Conservation (phyloP, 495 filamentous ascomycete genomes). For the Xylaria grammica region DNA sequence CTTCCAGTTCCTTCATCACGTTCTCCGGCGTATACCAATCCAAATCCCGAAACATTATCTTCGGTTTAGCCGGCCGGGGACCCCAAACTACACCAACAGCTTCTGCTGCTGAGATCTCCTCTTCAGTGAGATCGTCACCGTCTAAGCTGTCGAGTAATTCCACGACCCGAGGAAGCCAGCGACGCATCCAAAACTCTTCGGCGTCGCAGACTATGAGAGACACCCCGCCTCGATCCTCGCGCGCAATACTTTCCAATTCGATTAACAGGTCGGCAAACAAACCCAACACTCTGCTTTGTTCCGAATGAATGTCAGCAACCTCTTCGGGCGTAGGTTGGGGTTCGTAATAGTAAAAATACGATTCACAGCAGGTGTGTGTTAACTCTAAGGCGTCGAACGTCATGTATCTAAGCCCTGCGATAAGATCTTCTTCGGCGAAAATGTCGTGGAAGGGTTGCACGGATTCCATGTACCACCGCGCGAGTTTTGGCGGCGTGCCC, state of each 20-base stretch:
- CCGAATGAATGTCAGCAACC: background rate
- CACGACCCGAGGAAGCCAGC: background rate
- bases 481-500: background rate
- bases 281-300: background rate
- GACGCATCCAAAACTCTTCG: background rate
- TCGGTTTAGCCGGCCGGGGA: background rate
- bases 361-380: conserved; percentile 1
- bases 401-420: background rate
- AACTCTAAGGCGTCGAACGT: conserved; percentile 2
- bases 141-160: background rate
- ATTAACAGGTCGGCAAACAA: background rate
- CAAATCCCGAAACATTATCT: background rate
- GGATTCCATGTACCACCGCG: background rate
- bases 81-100: conserved; percentile 6
- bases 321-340: background rate
- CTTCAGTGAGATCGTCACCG: background rate
- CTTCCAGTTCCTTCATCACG: conserved; percentile 3
- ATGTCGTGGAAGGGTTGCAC: background rate
- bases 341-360: background rate
- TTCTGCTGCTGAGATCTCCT: conserved; percentile 1
- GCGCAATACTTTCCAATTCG: background rate
- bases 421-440: background rate
- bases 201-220: conserved; percentile 1
- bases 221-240: background rate
- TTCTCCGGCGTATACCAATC: background rate